These are phyloP conservation scores for Microcyclospora tardicrescens DNA, from an alignment of 2,329 filamentous ascomycete species.

Conservation along the genomic window DNA sequence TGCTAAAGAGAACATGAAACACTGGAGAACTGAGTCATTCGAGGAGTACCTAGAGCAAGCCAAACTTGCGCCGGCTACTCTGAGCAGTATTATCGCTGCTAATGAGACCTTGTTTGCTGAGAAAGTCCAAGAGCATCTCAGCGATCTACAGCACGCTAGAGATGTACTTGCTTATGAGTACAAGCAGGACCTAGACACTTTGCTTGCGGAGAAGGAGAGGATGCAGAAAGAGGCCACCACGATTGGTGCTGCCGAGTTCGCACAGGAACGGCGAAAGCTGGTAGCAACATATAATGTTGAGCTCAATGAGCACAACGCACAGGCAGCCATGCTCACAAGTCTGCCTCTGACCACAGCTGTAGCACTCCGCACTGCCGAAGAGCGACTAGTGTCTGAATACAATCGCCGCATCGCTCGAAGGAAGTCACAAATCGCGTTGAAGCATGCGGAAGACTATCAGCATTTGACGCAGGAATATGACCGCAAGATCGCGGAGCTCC, in stretches of 20 bases:
- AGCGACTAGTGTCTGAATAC: slow-evolving; percentile 21
- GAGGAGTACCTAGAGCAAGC: slow-evolving; percentile 25
- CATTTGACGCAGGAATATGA: slow-evolving; percentile 23
- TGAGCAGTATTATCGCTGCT: slow-evolving; percentile 22
- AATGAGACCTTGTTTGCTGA: slow-evolving; percentile 23
- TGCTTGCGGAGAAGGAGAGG: slow-evolving; percentile 17
- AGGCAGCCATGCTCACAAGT: slow-evolving; percentile 10
- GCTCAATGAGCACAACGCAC: slow-evolving; percentile 10
- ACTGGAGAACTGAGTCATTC: slow-evolving; percentile 17
- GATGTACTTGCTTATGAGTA: slow-evolving; percentile 23
- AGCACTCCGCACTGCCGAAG: slow-evolving; percentile 19
- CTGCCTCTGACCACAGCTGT: slow-evolving; percentile 12
- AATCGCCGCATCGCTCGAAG: slow-evolving; percentile 19
- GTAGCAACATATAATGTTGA: slow-evolving; percentile 16
- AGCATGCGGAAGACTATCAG: slow-evolving; percentile 23
- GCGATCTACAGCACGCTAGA: slow-evolving; percentile 23
- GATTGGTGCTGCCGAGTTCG: slow-evolving; percentile 19
- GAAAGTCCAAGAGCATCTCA: slow-evolving; percentile 26
- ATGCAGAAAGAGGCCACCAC: slow-evolving; percentile 20
- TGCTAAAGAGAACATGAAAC: slow-evolving; percentile 8
- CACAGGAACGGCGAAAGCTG: slow-evolving; percentile 20
- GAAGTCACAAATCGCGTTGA: slow-evolving; percentile 24
- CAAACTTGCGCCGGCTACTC: slow-evolving; percentile 21
- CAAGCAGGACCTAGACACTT: slow-evolving; percentile 19
- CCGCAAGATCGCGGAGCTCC: slow-evolving; percentile 17